Evolutionary conservation across 2,329 filamentous ascomycete genomes (phyloP).

Genomic region (Pseudovirgaria hyperparasitica): DNA sequence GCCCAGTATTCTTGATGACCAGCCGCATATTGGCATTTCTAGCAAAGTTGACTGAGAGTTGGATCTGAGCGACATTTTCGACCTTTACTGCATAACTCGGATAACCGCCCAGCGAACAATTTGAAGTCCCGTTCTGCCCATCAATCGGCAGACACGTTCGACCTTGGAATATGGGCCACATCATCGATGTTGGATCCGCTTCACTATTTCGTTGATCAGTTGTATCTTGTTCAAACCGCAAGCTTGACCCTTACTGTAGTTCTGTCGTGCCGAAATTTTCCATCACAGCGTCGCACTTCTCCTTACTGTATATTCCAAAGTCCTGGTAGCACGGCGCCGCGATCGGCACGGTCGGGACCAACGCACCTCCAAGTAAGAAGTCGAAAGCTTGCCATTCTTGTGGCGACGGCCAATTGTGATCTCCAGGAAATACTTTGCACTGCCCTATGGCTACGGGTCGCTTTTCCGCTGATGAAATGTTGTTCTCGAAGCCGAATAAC

Average conservation of each 20-base stretch:
- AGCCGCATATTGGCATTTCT: constrained; percentile 18
- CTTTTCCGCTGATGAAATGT: constrained; percentile 6
- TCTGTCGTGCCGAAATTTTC: constrained; percentile 7
- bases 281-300: constrained; percentile 8
- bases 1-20: constrained; percentile 24
- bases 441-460: constrained; percentile 4
- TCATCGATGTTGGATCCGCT: constrained; percentile 14
- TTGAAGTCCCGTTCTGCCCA: constrained; percentile 9
- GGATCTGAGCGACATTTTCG: constrained; percentile 13
- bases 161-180: constrained; percentile 14
- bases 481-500: constrained; percentile 23
- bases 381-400: constrained; percentile 20
- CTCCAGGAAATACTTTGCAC: constrained; percentile 16
- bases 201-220: too few species aligned
- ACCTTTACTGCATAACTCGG: constrained; percentile 21
- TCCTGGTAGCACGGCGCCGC: constrained; percentile 17
- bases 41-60: constrained; percentile 16
- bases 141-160: constrained; percentile 13
- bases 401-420: constrained; percentile 15
- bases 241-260: constrained; percentile 10
- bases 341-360: constrained; percentile 18
- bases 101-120: constrained; percentile 19
- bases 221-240: too few species aligned
- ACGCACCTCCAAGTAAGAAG: constrained; percentile 16
- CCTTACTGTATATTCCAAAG: constrained; percentile 7